Percentiles rank a stretch among this genome's conserved stretches.
Evolutionary conservation across 176 grass and related monocot species (phyloP).

Genomic region (Secale cereale): DNA sequence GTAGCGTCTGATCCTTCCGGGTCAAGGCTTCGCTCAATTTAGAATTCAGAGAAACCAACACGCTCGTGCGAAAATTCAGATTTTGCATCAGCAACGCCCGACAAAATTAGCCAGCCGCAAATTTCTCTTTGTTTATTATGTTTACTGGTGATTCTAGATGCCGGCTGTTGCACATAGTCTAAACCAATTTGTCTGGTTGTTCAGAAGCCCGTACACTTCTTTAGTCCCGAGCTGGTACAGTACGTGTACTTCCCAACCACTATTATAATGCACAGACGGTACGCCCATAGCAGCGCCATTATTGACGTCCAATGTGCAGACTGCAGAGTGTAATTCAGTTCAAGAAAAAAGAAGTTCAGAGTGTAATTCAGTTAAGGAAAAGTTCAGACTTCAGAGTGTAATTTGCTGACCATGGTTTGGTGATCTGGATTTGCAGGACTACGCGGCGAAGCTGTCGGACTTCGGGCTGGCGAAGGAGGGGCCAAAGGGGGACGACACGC

Average conservation of each 20-base stretch:
- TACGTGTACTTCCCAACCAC: not conserved
- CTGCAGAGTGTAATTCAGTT: not conserved
- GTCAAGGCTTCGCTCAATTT: not conserved
- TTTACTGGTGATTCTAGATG: not conserved
- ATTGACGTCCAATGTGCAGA: not conserved
- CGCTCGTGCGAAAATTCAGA: not conserved
- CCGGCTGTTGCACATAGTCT: not conserved
- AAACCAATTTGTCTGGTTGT: not conserved
- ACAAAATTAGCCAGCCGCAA: constrained; percentile 19
- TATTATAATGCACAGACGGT: not conserved
- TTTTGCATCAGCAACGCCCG: constrained; percentile 3
- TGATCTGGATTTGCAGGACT: constrained; percentile 43
- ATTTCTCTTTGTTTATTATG: not conserved
- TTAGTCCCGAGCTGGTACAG: not conserved
- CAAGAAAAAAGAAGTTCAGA: not conserved
- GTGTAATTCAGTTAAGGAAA: not conserved
- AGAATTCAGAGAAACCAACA: not conserved
- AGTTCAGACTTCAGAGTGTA: not conserved
- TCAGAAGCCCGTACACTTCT: not conserved
- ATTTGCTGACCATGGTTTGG: constrained; percentile 1
- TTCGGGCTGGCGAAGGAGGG: constrained; percentile 91
- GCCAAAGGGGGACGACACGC: constrained; percentile 56
- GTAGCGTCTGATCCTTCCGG: constrained; percentile 13
- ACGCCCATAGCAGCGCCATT: not conserved
- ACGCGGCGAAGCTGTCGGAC: constrained; percentile 89